phyloP scores from a whole-genome alignment of 2,329 filamentous ascomycete species.

The Nigrospora osmanthi region DNA sequence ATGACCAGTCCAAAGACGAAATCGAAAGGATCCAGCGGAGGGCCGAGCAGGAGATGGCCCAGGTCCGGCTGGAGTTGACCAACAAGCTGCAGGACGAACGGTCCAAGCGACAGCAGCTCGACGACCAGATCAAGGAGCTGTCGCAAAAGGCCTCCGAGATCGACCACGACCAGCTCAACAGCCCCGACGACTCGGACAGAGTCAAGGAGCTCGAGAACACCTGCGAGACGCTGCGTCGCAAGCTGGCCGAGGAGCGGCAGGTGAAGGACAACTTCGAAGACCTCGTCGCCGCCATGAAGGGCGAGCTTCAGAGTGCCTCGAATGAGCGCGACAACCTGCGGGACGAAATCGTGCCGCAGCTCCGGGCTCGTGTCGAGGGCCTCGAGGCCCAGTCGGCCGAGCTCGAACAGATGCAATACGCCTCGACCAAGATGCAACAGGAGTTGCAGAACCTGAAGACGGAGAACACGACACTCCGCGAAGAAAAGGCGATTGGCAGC shows the following conservation, averaged over 20 bases:
- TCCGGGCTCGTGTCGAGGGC: slow-evolving; percentile 69
- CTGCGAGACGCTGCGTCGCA: slow-evolving; percentile 75
- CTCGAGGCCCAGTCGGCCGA: slow-evolving; percentile 69
- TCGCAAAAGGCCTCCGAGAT: slow-evolving; percentile 68
- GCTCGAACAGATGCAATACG: slow-evolving; percentile 66
- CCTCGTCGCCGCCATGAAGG: slow-evolving; percentile 72
- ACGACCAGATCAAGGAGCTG: slow-evolving; percentile 75
- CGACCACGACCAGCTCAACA: slow-evolving; percentile 46
- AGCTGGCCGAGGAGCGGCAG: slow-evolving; percentile 75
- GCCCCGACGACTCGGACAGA: slow-evolving; percentile 48
- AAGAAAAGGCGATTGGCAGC: slow-evolving; percentile 21
- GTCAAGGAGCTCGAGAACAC: slow-evolving; percentile 72
- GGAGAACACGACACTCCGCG: slow-evolving; percentile 54
- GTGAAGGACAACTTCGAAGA: slow-evolving; percentile 93
- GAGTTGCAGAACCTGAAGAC: slow-evolving; percentile 65
- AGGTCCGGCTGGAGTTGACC: slow-evolving; percentile 75
- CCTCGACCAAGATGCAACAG: slow-evolving; percentile 79
- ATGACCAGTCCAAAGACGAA: slow-evolving; percentile 58
- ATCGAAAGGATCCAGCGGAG: slow-evolving; percentile 75
- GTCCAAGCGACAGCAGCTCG: slow-evolving; percentile 63
- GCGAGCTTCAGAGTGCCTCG: slow-evolving; percentile 72
- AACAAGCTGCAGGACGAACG: slow-evolving; percentile 85
- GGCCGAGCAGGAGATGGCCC: slow-evolving; percentile 85
- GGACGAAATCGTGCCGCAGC: slow-evolving; percentile 76
- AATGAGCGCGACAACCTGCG: slow-evolving; percentile 89